A percentile compares a stretch with the other conserved stretches of the same genome.
Evolutionary conservation across 768 basidiomycete species (phyloP).

Genomic region (Arthromyces matolae): DNA sequence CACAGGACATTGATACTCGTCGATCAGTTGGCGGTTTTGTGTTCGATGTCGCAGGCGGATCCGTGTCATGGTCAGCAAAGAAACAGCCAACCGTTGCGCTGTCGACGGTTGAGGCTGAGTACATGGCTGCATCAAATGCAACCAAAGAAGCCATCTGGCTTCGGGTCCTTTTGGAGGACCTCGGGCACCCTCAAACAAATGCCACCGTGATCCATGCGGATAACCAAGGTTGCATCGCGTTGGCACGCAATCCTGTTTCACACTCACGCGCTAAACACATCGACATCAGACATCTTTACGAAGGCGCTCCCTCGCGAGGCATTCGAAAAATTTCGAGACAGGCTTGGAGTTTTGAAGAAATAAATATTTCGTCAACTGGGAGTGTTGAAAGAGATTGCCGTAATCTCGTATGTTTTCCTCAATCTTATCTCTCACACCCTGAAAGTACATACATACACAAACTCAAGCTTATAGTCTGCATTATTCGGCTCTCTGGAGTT

Average conservation of each 20-base stretch:
- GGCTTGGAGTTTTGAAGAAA: neutral
- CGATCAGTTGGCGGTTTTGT: neutral
- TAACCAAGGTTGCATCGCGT: constrained; percentile 5
- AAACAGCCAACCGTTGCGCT: neutral
- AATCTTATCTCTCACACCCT: too few relatives aligned
- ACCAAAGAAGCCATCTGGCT: constrained; percentile 8
- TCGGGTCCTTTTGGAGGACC: neutral
- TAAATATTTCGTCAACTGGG: neutral
- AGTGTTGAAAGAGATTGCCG: too few relatives aligned
- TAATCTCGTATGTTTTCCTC: too few relatives aligned
- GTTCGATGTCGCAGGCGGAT: neutral
- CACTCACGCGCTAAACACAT: constrained; percentile 4
- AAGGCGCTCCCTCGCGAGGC: neutral
- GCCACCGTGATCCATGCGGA: constrained; percentile 1
- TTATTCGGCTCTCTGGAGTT: too few relatives aligned
- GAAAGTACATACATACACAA: too few relatives aligned
- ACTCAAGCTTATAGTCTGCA: too few relatives aligned
- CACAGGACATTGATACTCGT: neutral
- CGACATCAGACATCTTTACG: neutral
- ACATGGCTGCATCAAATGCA: constrained; percentile 1
- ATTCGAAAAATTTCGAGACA: neutral
- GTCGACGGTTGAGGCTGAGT: neutral
- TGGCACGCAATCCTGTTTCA: neutral
- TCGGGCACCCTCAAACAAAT: neutral
- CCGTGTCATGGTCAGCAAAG: constrained; percentile 1